Evolutionary conservation across 1,284 basidiomycete species (phyloP), one percentile per base, ranked within the genome.

Genomic region (Pholiota adiposa): DNA sequence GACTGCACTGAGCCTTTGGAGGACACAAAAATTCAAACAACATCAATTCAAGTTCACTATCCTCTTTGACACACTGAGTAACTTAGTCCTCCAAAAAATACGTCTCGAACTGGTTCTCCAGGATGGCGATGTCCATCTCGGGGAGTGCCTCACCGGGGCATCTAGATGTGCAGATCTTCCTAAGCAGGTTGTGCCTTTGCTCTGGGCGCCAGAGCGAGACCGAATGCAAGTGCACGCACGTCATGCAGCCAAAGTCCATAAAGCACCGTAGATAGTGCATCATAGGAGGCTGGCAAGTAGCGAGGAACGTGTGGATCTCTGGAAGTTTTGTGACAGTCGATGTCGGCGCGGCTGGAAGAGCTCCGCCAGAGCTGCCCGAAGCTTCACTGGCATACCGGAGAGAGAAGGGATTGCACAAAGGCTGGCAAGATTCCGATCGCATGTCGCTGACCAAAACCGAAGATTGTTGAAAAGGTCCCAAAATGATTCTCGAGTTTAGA

Each of bases 271-370:
- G 34, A 2, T 38, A 21, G 27, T 23, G 41, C 11, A 23, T 36
- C 54, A 60, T 60, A 16, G 59, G 29, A 11, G 59, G 59, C 18
- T 14, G 18, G 43, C 50, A 54, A 4, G 43, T 53, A 29, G 18
- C 16, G 14, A 61, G 44, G 46, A 56, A 56, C 19, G 36, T 18
- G n/a, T 34, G 48, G 7, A 56, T 53, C n/a, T 12, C 23, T 31
- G n/a, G 40, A 38, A 4, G 18, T 9, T 33, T n/a, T 44, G 21
- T 52, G 36, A 31, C 11, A 4, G 29, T 31, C 11, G 29, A 4
- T 4, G 29, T 5, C 4, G 5, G 4, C 11, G 29, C 5, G 11
- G 11, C 29, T 31, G 29, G 29, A 31, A 31, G 29, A 31, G 29
- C n/a, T n/a, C n/a, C n/a, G n/a, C n/a, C n/a, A n/a, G n/a, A n/a